phyloP scores from a whole-genome alignment of 2,329 filamentous ascomycete species.

The Neophaeococcomyces mojaviensis region DNA sequence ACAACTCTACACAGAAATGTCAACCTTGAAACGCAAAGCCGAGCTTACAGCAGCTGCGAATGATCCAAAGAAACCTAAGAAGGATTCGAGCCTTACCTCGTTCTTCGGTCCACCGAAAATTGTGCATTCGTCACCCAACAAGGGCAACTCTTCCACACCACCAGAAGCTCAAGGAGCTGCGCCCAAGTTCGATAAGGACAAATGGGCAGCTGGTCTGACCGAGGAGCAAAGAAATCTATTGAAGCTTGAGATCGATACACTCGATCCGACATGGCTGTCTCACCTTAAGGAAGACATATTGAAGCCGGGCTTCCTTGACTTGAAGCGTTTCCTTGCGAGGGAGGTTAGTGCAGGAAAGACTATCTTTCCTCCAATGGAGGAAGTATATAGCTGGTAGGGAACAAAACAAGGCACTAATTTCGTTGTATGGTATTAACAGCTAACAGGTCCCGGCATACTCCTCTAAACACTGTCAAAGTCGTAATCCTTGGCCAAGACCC shows the following conservation, averaged over 20 bases:
- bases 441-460: slow-evolving; percentile 82
- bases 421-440: slow-evolving; percentile 1
- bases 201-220: slow-evolving; percentile 75
- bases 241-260: slow-evolving; percentile 80
- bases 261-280: slow-evolving; percentile 85
- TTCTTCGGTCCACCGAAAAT: slow-evolving; percentile 73
- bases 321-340: slow-evolving; percentile 79
- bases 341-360: slow-evolving; percentile 68
- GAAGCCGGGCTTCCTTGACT: slow-evolving; percentile 69
- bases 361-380: slow-evolving; percentile 77
- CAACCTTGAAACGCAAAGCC: slow-evolving; percentile 19
- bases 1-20: slow-evolving; percentile 1
- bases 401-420: background rate
- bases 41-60: slow-evolving; percentile 22
- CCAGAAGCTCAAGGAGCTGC: slow-evolving; percentile 22
- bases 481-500: slow-evolving; percentile 95
- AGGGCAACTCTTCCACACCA: slow-evolving; percentile 22
- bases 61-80: slow-evolving; percentile 63
- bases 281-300: slow-evolving; percentile 80
- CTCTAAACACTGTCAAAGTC: slow-evolving; percentile 78
- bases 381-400: slow-evolving; percentile 87
- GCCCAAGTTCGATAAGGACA: slow-evolving; percentile 72
- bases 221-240: slow-evolving; percentile 76
- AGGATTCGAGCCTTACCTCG: slow-evolving; percentile 72
- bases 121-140: slow-evolving; percentile 24